Evolutionary conservation across 257 asterid species (phyloP), one percentile per base, ranked within the genome.

Genomic region (Avicennia marina): DNA sequence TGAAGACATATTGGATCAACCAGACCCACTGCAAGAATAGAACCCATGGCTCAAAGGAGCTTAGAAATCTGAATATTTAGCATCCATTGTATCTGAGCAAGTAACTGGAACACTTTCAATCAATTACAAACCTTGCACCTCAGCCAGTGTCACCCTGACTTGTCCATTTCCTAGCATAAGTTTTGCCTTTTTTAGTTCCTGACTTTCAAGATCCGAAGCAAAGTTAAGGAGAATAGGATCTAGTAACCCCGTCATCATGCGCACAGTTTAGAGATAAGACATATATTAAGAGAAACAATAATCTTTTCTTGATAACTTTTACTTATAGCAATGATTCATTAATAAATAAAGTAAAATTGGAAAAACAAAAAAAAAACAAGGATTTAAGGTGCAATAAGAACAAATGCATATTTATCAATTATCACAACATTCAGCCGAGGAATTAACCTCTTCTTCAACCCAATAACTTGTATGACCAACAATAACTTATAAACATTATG

Each of bases 371-470:
- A 25, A 26, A 43, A 55, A 52, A 40, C 34, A 56, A 41, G 53
- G n/a, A n/a, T 10, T 53, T 29, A 15, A 45, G 42, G 48, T 18
- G 53, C 45, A 52, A 26, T 18, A 68, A 50, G 54, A 51, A 39
- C 39, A 47, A 20, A n/a, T n/a, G 10, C 81, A 51, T 81, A 91
- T 95, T n/a, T n/a, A n/a, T n/a, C n/a, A n/a, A n/a, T 82, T 88
- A 65, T 91, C 95, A 47, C 98, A 91, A 42, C 96, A 88, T 63
- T 88, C 93, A 7, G 87, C 94, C 77, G 88, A 75, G 22, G 85
- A 80, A 82, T 75, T 80, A 20, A 91, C 98, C 80, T 91, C 98
- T 59, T 83, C 89, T 69, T 91, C 98, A 31, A 91, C 96, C 47
- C 64, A 87, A 41, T 26, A 50, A n/a, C 44, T 32, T 22, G 54